Base-by-base conservation (phyloP, 2,329 filamentous ascomycete genomes). In the Conoideocrella luteorostrata region DNA sequence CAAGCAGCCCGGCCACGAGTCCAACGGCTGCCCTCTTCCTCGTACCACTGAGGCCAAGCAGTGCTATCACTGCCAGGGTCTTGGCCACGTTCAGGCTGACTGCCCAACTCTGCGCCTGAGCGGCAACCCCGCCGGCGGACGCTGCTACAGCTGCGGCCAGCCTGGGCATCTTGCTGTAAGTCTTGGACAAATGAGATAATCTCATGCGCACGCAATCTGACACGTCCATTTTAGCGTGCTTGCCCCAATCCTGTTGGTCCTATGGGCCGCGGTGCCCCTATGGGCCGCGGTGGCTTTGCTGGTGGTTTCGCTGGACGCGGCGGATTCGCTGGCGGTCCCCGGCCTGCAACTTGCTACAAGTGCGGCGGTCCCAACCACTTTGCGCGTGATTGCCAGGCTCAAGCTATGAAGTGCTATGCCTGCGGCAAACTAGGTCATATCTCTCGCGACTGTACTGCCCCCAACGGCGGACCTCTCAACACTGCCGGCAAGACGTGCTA, bases 41-140 rank as follows among this genome's bases (percentile, higher is more conserved):
- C 86, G 93, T 68, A 96, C 91, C 49, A 96, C 93, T 52, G 93
- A 98, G 73, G 89, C 89, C 42, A 98, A 98, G 82, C 93, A 98
- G 77, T 98, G 93, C 81, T 98, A 98, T 69, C 93, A 97, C 74
- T 98, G 93, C 78, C 93, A 97, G 75, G 93, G 93, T 47, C 80
- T 97, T 50, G 93, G 93, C 55, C 93, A 98, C 66, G 93, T 98
- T 59, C 93, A 98, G 75, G 93, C 93, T 56, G 93, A 98, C 69
- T 98, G 93, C 79, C 93, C 93, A 59, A 97, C 93, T 50, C 80
- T 98, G 52, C 88, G 93, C 56, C 70, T 98, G 66, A 95, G 82
- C 67, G 90, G 86, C 54, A 85, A 84, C 56, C 80, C 83, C 51
- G 83, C 84, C 48, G 83, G 85, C 64, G 88, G 88, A 52, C 88